Base-by-base conservation (phyloP, 768 basidiomycete genomes). In the Suillus occidentalis region DNA sequence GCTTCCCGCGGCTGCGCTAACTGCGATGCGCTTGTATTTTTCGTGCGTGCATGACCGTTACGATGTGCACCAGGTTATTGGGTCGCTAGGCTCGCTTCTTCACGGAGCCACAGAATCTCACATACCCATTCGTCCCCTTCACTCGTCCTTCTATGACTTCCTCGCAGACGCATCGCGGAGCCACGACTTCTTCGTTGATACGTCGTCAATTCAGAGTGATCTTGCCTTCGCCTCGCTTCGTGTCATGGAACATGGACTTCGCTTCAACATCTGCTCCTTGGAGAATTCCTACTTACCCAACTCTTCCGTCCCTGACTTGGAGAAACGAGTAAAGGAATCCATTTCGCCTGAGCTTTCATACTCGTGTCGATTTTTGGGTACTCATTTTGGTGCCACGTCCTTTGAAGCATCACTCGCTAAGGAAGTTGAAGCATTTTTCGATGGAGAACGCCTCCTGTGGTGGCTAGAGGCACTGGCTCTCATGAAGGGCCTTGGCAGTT, bases 311-410 rank as follows among this genome's bases (percentile, higher is more conserved):
- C 62, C 61, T 0, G 68, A 70, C 6, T 50, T 69, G 3, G 25
- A 57, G 1, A 18, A 40, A 3, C 63, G 63, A 6, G 69, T 76
- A 16, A 49, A 69, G 18, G 49, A 63, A 0, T 55, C 34, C 13
- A 78, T 80, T 34, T 60, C 75, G 1, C 37, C 66, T 13, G 58
- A 69, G 4, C 64, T 79, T 18, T 67, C 65, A 1, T 78, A 80
- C 66, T 66, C 77, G 18, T 77, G 78, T 65, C 62, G 66, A 28
- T 77, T 66, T 45, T 79, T 76, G 76, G 72, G 64, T 1, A 66
- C 71, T 43, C 79, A 80, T 66, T 53, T 78, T 5, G 12, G 52
- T 6, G 63, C 55, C 12, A 61, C 63, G 16, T 28, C 60, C 2
- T 55, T 58, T 40, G 25, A 64, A 34, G 6, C 45, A 2, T 20